A percentile compares a stretch with the other conserved stretches of the same genome.
phyloP scores from a whole-genome alignment of 2,329 filamentous ascomycete species.

The Xylariaceae sp. region DNA sequence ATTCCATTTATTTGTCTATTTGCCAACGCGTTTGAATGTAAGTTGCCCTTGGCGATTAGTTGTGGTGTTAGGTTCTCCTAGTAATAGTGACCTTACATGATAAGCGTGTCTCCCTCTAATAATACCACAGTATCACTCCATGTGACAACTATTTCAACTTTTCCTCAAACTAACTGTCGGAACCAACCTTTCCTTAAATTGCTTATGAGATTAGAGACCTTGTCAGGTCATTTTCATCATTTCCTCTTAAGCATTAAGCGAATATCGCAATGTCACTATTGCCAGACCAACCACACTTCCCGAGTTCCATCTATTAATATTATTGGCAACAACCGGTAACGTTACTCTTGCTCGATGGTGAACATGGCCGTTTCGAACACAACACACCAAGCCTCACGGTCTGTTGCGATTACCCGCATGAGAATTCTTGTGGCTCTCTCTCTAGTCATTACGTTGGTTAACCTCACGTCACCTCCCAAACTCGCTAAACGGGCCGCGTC shows the following conservation, averaged over 20 bases:
- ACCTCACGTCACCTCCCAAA: neutral
- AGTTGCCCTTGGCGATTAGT: neutral
- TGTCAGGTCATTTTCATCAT: neutral
- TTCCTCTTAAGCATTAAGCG: conserved; percentile 4
- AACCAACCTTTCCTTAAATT: neutral
- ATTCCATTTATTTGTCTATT: neutral
- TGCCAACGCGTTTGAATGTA: neutral
- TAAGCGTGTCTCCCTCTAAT: neutral
- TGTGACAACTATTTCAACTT: neutral
- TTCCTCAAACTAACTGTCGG: neutral
- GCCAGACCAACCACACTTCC: neutral
- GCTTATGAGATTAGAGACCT: neutral
- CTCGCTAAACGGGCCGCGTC: neutral
- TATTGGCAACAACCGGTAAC: conserved; percentile 18
- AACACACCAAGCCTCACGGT: conserved; percentile 13
- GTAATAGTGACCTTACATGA: no score
- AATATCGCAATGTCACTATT: conserved; percentile 18
- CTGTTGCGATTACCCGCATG: conserved; percentile 43
- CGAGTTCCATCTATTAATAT: neutral
- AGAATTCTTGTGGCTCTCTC: conserved; percentile 45
- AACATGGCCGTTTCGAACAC: conserved; percentile 12
- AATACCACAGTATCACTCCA: neutral
- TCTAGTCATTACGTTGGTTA: conserved; percentile 47
- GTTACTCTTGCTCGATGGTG: conserved; percentile 16
- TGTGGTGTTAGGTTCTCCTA: no score